Conservation (phyloP, 1,139 yeast genomes). For the Pichia sp. region DNA sequence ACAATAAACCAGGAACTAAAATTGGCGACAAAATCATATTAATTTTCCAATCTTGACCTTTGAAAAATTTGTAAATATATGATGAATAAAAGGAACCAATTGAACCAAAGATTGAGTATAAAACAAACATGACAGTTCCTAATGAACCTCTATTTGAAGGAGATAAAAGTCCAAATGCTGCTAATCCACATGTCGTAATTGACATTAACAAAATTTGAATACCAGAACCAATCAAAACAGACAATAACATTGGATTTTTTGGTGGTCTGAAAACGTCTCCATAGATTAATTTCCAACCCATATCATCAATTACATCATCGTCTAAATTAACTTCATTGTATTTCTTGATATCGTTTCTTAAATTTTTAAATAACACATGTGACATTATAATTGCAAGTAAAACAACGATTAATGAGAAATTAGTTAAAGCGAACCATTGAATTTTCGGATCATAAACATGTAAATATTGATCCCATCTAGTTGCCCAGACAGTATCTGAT, state of each 20-base stretch:
- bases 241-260: conserved; percentile 57
- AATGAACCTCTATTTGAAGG: conserved; percentile 95
- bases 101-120: conserved; percentile 73
- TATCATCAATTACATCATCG: conserved; percentile 84
- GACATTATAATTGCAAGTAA: conserved; percentile 74
- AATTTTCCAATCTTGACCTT: conserved; percentile 87
- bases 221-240: conserved; percentile 86
- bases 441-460: conserved; percentile 88
- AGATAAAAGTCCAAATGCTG: conserved; percentile 81
- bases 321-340: conserved; percentile 82
- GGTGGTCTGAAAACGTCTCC: conserved; percentile 96
- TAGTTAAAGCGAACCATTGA: conserved; percentile 90
- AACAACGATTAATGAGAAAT: conserved; percentile 75
- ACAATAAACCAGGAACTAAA: conserved; percentile 74
- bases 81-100: conserved; percentile 87
- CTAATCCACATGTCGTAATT: conserved; percentile 68
- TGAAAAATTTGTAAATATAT: conserved; percentile 77
- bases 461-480: conserved; percentile 96
- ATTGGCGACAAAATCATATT: conserved; percentile 79
- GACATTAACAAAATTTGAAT: conserved; percentile 77
- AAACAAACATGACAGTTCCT: conserved; percentile 80
- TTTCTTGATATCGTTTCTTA: conserved; percentile 78
- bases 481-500: conserved; percentile 86
- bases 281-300: conserved; percentile 96
- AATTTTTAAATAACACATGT: conserved; percentile 71